phyloP scores from a whole-genome alignment of 305 asterid genomes.

The Fraxinus platypoda region DNA sequence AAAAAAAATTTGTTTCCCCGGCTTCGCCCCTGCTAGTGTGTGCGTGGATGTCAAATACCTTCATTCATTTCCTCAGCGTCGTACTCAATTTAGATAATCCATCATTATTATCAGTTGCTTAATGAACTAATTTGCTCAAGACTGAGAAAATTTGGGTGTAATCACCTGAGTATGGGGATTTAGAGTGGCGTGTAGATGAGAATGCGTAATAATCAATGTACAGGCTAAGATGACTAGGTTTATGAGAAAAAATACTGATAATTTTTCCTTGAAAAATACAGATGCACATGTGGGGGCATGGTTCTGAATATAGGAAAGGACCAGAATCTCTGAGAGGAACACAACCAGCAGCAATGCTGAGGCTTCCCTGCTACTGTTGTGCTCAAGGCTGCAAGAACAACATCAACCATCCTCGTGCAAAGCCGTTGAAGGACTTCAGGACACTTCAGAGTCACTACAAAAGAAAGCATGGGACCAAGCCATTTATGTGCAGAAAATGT shows the following conservation, averaged over 20 bases:
- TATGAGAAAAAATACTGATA: not conserved
- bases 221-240: not conserved
- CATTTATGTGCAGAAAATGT: constrained; percentile 71
- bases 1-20: too few relatives aligned
- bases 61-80: not conserved
- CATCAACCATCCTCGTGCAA: constrained; percentile 76
- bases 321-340: constrained; percentile 74
- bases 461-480: constrained; percentile 83
- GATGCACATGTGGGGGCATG: constrained; percentile 99
- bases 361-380: constrained; percentile 89
- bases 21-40: too few relatives aligned
- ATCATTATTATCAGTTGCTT: not conserved
- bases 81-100: not conserved
- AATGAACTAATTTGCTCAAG: not conserved
- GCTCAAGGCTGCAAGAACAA: constrained; percentile 81
- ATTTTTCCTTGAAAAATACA: constrained; percentile 13
- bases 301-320: constrained; percentile 79
- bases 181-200: not conserved
- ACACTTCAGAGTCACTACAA: constrained; percentile 95
- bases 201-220: not conserved
- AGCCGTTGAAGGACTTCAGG: constrained; percentile 80
- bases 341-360: constrained; percentile 83
- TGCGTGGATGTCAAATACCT: not conserved
- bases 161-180: too few relatives aligned
- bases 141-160: not conserved